Evolutionary conservation across 2,329 filamentous ascomycete species (phyloP).

Genomic region (Westerdykella sp.): DNA sequence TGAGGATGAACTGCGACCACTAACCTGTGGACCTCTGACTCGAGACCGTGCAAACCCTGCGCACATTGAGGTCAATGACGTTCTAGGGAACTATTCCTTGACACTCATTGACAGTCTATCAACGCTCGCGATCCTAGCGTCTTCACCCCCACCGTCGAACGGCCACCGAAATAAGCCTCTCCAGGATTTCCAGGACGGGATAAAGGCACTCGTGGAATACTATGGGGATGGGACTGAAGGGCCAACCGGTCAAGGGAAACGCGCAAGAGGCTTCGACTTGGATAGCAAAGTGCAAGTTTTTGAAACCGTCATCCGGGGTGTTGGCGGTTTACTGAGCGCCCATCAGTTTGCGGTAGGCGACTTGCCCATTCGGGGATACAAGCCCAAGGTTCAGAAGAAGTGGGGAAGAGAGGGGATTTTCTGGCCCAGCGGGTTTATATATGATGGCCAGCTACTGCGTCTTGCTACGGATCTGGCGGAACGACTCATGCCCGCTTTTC

Average conservation of each 20-base stretch:
- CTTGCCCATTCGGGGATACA: slow-evolving; percentile 76
- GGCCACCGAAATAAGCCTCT: slow-evolving; percentile 47
- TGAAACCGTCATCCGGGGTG: slow-evolving; percentile 90
- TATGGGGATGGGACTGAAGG: slow-evolving; percentile 80
- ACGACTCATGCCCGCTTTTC: slow-evolving; percentile 84
- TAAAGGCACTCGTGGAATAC: slow-evolving; percentile 67
- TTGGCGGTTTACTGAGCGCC: slow-evolving; percentile 84
- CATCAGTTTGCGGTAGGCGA: slow-evolving; percentile 91
- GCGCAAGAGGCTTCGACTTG: slow-evolving; percentile 79
- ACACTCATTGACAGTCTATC: slow-evolving; percentile 94
- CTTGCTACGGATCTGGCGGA: slow-evolving; percentile 79
- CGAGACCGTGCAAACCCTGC: slow-evolving; percentile 73
- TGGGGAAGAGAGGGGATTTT: slow-evolving; percentile 44
- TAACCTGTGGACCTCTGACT: slow-evolving; percentile 77
- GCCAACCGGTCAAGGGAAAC: slow-evolving; percentile 60
- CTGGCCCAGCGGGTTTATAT: slow-evolving; percentile 73
- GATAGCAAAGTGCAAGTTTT: slow-evolving; percentile 99
- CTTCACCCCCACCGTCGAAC: slow-evolving; percentile 53
- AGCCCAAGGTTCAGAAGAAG: slow-evolving; percentile 42
- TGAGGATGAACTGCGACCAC: slow-evolving; percentile 86
- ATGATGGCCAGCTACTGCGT: slow-evolving; percentile 85
- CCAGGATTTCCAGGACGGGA: slow-evolving; percentile 67
- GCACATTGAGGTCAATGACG: slow-evolving; percentile 87
- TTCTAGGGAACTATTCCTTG: slow-evolving; percentile 92
- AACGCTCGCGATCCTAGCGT: slow-evolving; percentile 86